A percentile compares a stretch with the other conserved stretches of the same genome.
Conservation (phyloP, 2,329 filamentous ascomycete genomes). For the Aspergillus brunneoviolaceus region DNA sequence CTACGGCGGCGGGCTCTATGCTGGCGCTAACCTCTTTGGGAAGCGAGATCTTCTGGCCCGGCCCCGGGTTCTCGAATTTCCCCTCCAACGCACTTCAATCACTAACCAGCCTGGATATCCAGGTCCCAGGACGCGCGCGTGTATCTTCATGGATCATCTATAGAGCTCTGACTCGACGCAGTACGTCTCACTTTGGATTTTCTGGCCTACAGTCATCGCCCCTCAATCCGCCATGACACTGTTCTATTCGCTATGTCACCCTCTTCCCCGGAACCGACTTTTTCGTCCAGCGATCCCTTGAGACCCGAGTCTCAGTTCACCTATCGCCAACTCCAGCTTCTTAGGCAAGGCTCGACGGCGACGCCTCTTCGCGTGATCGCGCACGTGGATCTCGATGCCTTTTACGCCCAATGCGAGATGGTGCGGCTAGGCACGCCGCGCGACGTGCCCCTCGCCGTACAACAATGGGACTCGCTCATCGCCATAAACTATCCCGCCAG, state of each 20-base stretch:
- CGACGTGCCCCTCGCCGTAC: constrained; percentile 81
- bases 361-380: constrained; percentile 83
- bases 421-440: constrained; percentile 73
- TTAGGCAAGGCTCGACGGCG: constrained; percentile 67
- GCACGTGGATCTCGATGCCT: constrained; percentile 94
- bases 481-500: constrained; percentile 95
- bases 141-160: not conserved
- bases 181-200: not conserved
- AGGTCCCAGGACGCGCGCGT: not conserved
- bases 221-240: constrained; percentile 18
- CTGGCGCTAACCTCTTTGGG: not conserved
- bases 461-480: constrained; percentile 94
- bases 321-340: constrained; percentile 74
- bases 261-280: constrained; percentile 55
- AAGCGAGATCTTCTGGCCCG: not conserved
- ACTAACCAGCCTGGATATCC: not conserved
- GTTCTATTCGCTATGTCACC: constrained; percentile 57
- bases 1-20: not conserved
- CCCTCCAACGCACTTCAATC: not conserved
- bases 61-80: not conserved
- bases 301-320: constrained; percentile 69
- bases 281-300: constrained; percentile 48
- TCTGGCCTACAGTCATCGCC: not conserved
- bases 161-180: not conserved
- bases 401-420: constrained; percentile 97